Conservation (phyloP, 2,329 filamentous ascomycete genomes). For the Truncatella angustata region DNA sequence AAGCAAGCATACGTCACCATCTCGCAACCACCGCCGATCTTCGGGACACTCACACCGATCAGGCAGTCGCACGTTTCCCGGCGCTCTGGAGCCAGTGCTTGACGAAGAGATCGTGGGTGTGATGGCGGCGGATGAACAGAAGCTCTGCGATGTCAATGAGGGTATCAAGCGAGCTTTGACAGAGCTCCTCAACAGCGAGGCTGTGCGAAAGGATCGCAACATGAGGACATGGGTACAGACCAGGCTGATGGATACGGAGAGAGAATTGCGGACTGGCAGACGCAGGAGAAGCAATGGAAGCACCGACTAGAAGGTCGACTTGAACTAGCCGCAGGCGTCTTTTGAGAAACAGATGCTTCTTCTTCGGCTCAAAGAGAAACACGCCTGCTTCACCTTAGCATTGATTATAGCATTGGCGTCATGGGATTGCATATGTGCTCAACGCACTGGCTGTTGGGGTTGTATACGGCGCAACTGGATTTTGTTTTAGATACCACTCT, state of each 20-base stretch:
- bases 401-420: no score
- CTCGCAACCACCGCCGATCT: slow-evolving; percentile 24
- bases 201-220: slow-evolving; percentile 47
- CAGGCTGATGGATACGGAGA: slow-evolving; percentile 59
- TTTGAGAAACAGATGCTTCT: neutral
- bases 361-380: no score
- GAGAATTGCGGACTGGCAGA: slow-evolving; percentile 53
- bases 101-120: slow-evolving; percentile 48
- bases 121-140: slow-evolving; percentile 51
- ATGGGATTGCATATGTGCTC: no score
- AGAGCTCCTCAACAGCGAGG: slow-evolving; percentile 59
- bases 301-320: slow-evolving; percentile 20
- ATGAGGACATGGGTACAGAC: slow-evolving; percentile 60
- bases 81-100: slow-evolving; percentile 35
- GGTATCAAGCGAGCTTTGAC: slow-evolving; percentile 61
- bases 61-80: neutral
- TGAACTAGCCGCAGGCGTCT: no score
- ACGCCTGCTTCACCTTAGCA: no score
- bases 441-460: neutral
- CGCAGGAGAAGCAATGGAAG: slow-evolving; percentile 42
- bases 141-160: slow-evolving; percentile 56
- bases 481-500: slow-evolving; percentile 1
- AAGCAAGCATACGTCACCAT: slow-evolving; percentile 35
- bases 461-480: neutral
- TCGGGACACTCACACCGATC: slow-evolving; percentile 16